These are phyloP conservation scores for Xylaria telfairii DNA, from an alignment of 495 filamentous ascomycete genomes.

Conservation along the genomic window DNA sequence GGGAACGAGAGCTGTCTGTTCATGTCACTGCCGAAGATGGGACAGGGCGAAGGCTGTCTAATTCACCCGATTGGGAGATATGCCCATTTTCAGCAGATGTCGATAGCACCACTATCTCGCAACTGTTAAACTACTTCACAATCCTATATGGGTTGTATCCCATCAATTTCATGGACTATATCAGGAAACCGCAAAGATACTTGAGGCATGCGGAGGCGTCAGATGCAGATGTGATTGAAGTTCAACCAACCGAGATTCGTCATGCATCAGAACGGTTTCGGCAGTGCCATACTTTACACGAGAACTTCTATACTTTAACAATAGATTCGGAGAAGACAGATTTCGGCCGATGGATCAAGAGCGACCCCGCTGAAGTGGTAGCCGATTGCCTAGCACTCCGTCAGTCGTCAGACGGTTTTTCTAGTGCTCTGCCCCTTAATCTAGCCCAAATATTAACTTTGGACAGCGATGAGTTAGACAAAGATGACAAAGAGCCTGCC, in stretches of 20 bases:
- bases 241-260: slow-evolving; percentile 73
- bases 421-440: slow-evolving; percentile 14
- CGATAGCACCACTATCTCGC: slow-evolving; percentile 66
- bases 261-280: slow-evolving; percentile 70
- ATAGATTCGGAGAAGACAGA: slow-evolving; percentile 75
- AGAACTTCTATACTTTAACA: slow-evolving; percentile 74
- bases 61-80: slow-evolving; percentile 61
- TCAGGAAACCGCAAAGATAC: slow-evolving; percentile 74
- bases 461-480: slow-evolving; percentile 29
- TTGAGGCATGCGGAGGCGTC: slow-evolving; percentile 66
- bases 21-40: slow-evolving; percentile 41
- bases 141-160: slow-evolving; percentile 80
- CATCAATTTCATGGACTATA: slow-evolving; percentile 79
- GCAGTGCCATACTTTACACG: slow-evolving; percentile 70
- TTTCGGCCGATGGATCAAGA: slow-evolving; percentile 72
- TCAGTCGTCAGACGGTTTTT: slow-evolving; percentile 32
- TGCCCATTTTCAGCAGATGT: slow-evolving; percentile 60
- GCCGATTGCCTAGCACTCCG: slow-evolving; percentile 68
- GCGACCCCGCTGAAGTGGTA: slow-evolving; percentile 73
- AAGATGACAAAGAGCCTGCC: slow-evolving; percentile 28
- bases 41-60: slow-evolving; percentile 36
- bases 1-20: slow-evolving; percentile 61
- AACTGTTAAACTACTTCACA: slow-evolving; percentile 79
- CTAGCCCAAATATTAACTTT: slow-evolving; percentile 12
- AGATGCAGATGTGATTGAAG: slow-evolving; percentile 70